Base-by-base conservation (phyloP, 345 rosid species). In the Lepidium sativum region DNA sequence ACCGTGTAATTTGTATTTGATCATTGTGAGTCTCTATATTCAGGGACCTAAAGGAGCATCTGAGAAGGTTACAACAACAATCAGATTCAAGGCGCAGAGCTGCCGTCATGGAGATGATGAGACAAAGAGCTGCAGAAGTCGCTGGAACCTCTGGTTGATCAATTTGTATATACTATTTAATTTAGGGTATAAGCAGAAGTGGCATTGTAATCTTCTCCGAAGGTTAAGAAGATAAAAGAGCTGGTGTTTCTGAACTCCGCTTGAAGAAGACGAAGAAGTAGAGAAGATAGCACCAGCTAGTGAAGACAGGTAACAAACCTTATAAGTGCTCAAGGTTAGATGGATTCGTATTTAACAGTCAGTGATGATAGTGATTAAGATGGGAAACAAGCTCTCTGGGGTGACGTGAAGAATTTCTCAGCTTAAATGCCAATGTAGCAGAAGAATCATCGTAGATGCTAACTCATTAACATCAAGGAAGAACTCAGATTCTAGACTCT, bases 81-180 rank as follows among this genome's bases (percentile, higher is more conserved):
- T 81, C 97, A 20, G 99, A 95, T 79, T 88, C 99, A 42, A 77
- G 97, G 42, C 85, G 99, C n/a, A 85, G 99, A 82, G 97, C 97
- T 43, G 97, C 99, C 10, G 99, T 95, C 42, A 95, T 85, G 96
- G 97, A 95, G 83, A 95, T 95, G 99, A 91, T 95, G 99, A 85
- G 97, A 69, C 97, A 91, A 79, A 85, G 99, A 83, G 88, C 96
- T 68, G 97, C 96, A 31, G 99, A 95, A 81, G 95, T 95, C 60
- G 95, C 96, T 64, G 96, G 87, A 58, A 83, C 75, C 77, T 83
- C 84, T 0, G 85, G 86, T 43, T 86, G 79, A 84, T 65, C 29
- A 65, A 39, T 38, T 47, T 78, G 85, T 81, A 77, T 56, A 82
- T 83, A 78, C 65, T 21, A 51, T 70, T 34, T 16, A 16, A 27